Base-by-base conservation (phyloP, 2,329 filamentous ascomycete species). In the Dothistroma pini region DNA sequence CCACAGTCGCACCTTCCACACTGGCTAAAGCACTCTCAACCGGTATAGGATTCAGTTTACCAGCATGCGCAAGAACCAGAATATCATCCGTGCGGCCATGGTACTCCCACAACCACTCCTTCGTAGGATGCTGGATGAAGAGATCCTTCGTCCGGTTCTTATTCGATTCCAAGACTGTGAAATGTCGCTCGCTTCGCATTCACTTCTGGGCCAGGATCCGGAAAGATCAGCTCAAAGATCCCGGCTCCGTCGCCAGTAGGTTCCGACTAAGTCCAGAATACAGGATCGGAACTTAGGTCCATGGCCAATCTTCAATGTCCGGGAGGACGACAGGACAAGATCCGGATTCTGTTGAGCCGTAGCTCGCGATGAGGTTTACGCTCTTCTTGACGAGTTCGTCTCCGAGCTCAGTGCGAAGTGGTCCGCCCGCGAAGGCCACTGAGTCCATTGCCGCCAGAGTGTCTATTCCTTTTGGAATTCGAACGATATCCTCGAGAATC, bases 41-140 rank as follows among this genome's bases (percentile, higher is more conserved):
- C 10, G 54, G 54, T 10, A 49, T 56, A 4, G 54, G 54, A 25
- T 49, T 56, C 9, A 56, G 5, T 22, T 56, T 49, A 6, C 44
- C 38, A 35, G 38, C 54, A 19, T 47, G 38, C 29, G 54, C 54
- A 14, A 56, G 21, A 14, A 49, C 54, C 1, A 56, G 21, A 19
- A 56, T 19, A 32, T 56, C 38, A 38, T 56, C 54, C 21, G 21
- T 56, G 11, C 54, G 35, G n/a, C 54, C 54, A 9, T 47, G 21
- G 54, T 49, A 56, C n/a, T 56, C 48, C 54, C 54, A 56, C 14
- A 56, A 29, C n/a, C 19, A 38, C 7, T 21, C 6, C n/a, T 49
- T 56, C 14, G 38, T n/a, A 14, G 54, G 54, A n/a, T 56, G 54
- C 5, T n/a, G 54, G 11, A 49, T 25, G 54, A 32, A 56, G n/a